These are phyloP conservation scores for Cronartium quercuum DNA, from an alignment of 1,284 basidiomycete species.

Conservation along the genomic window DNA sequence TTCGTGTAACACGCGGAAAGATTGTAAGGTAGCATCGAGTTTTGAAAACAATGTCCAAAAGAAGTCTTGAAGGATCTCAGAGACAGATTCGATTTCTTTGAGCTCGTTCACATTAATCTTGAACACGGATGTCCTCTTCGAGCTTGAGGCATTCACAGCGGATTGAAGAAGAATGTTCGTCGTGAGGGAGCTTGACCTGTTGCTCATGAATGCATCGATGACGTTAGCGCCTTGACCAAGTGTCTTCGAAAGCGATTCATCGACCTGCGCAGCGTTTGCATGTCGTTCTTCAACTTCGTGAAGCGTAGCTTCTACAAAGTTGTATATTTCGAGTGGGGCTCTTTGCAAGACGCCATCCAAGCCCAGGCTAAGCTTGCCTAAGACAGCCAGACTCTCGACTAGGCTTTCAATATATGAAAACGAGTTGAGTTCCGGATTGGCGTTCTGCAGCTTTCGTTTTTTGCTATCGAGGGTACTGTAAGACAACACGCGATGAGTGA, in stretches of 20 bases:
- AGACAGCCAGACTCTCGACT: slow-evolving; percentile 79
- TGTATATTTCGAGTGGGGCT: slow-evolving; percentile 74
- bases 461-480: background rate
- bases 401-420: slow-evolving; percentile 91
- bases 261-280: slow-evolving; percentile 50
- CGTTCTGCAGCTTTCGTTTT: slow-evolving; percentile 16
- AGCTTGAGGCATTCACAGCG: background rate
- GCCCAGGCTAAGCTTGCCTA: slow-evolving; percentile 79
- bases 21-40: slow-evolving; percentile 88
- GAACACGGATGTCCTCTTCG: slow-evolving; percentile 61
- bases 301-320: slow-evolving; percentile 76
- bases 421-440: slow-evolving; percentile 83
- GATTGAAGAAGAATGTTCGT: slow-evolving; percentile 1
- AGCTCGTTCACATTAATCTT: slow-evolving; percentile 57
- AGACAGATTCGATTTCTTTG: slow-evolving; percentile 44
- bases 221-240: background rate
- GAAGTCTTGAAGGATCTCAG: slow-evolving; percentile 80
- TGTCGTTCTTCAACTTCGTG: slow-evolving; percentile 84
- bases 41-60: slow-evolving; percentile 99
- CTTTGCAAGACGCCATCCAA: slow-evolving; percentile 80
- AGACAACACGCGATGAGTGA: slow-evolving; percentile 5
- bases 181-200: slow-evolving; percentile 19
- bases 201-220: slow-evolving; percentile 38
- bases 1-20: slow-evolving; percentile 83
- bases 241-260: slow-evolving; percentile 37